phyloP scores from a whole-genome alignment of 2,329 filamentous ascomycete species.

The Colletotrichum euphorbiae region DNA sequence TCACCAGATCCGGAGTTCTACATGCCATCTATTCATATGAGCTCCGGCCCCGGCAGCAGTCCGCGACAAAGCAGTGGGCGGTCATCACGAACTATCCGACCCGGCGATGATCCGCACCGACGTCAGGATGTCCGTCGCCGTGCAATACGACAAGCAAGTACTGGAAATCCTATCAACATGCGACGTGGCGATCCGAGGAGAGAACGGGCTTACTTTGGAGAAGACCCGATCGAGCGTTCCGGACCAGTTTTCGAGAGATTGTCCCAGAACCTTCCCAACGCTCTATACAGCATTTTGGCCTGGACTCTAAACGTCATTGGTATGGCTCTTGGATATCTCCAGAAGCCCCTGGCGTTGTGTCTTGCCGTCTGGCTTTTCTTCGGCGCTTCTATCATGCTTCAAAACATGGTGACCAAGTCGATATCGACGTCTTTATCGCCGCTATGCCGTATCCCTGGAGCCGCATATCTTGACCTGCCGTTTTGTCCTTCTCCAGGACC shows the following conservation, averaged over 20 bases:
- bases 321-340: conserved; percentile 70
- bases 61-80: conserved; percentile 50
- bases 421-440: conserved; percentile 73
- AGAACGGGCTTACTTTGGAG: conserved; percentile 12
- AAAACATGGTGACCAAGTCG: conserved; percentile 72
- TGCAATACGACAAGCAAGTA: conserved; percentile 36
- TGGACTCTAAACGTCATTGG: conserved; percentile 69
- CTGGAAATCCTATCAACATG: conserved; percentile 44
- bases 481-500: conserved; percentile 64
- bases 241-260: conserved; percentile 48
- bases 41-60: conserved; percentile 43
- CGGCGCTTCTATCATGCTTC: conserved; percentile 68
- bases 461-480: conserved; percentile 69
- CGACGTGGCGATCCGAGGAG: conserved; percentile 36
- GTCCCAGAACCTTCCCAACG: conserved; percentile 50
- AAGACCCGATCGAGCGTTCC: conserved; percentile 9
- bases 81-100: conserved; percentile 50
- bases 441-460: conserved; percentile 76
- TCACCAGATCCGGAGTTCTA: conserved; percentile 64
- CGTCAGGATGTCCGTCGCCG: conserved; percentile 47
- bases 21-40: conserved; percentile 62
- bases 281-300: conserved; percentile 53
- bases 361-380: conserved; percentile 72
- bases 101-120: conserved; percentile 44
- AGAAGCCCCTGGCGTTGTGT: conserved; percentile 72